These are phyloP conservation scores for Talaromyces sp. DNA, from an alignment of 2,329 filamentous ascomycete species.

Conservation along the genomic window DNA sequence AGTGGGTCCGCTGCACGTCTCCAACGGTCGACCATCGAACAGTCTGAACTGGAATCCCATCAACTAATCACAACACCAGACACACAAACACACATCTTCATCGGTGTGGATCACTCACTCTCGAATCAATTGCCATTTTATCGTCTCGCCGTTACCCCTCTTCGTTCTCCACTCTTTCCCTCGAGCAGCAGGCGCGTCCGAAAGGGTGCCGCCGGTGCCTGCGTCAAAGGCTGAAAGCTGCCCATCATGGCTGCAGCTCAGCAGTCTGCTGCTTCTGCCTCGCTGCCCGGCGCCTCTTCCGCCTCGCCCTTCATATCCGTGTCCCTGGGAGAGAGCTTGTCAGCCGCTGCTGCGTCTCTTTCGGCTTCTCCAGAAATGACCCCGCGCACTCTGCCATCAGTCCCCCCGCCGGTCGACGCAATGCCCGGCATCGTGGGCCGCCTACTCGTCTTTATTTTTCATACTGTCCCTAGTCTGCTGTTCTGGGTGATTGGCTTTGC, in stretches of 20 bases:
- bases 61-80: background rate
- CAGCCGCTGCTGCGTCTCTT: background rate
- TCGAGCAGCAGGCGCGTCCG: background rate
- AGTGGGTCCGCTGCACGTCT: background rate
- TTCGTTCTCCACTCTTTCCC: background rate
- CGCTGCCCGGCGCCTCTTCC: conserved; percentile 1
- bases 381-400: conserved; percentile 21
- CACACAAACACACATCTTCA: background rate
- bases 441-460: conserved; percentile 46
- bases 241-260: conserved; percentile 1
- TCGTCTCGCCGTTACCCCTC: background rate
- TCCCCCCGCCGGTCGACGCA: conserved; percentile 27
- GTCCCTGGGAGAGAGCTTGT: background rate
- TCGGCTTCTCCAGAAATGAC: conserved; percentile 9
- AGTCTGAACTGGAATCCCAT: background rate
- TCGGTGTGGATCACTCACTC: background rate
- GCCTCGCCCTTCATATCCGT: background rate
- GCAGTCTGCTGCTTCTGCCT: background rate
- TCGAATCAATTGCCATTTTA: background rate
- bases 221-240: background rate
- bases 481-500: conserved; percentile 82
- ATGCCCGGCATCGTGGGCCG: conserved; percentile 45
- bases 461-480: conserved; percentile 53
- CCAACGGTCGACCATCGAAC: background rate
- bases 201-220: background rate